Evolutionary conservation across 1,284 basidiomycete species (phyloP).

Genomic region (Cutaneotrichosporon sp.): DNA sequence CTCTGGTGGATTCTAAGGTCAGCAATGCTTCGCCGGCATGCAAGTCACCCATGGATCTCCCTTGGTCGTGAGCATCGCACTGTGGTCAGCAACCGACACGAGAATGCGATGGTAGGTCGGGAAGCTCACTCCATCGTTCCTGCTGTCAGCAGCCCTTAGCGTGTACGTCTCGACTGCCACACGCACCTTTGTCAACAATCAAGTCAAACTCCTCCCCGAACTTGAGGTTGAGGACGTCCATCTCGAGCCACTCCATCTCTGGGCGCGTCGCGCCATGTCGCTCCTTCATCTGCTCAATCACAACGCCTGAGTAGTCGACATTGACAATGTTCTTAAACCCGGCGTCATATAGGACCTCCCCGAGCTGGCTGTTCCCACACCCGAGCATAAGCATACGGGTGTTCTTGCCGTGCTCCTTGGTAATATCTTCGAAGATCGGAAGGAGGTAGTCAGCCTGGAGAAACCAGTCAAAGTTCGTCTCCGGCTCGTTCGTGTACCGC

Average conservation of each 20-base stretch:
- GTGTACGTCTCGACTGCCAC: not conserved
- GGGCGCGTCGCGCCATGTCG: conserved; percentile 57
- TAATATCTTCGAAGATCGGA: conserved; percentile 39
- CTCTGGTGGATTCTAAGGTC: conserved; percentile 67
- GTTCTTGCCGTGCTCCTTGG: conserved; percentile 50
- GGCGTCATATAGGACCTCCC: conserved; percentile 71
- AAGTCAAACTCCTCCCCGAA: conserved; percentile 74
- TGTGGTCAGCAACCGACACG: no score
- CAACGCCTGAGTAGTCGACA: conserved; percentile 75
- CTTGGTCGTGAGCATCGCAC: conserved; percentile 80
- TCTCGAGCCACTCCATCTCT: conserved; percentile 80
- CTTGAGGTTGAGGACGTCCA: conserved; percentile 72
- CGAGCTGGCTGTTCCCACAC: conserved; percentile 77
- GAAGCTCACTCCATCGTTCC: conserved; percentile 73
- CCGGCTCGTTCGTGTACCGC: conserved; percentile 62
- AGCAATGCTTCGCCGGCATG: not conserved
- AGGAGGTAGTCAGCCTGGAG: conserved; percentile 44
- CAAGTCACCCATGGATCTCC: conserved; percentile 76
- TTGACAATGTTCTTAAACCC: conserved; percentile 81
- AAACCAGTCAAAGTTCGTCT: conserved; percentile 67
- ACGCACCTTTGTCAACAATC: conserved; percentile 77
- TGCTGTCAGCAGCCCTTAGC: conserved; percentile 26
- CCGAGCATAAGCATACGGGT: conserved; percentile 79
- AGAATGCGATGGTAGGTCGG: not conserved
- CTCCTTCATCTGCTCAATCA: conserved; percentile 73